Percentiles rank a stretch among this genome's conserved stretches.
Conservation (phyloP, 192 early-diverging fungal genomes). For the Coemansia erecta region DNA sequence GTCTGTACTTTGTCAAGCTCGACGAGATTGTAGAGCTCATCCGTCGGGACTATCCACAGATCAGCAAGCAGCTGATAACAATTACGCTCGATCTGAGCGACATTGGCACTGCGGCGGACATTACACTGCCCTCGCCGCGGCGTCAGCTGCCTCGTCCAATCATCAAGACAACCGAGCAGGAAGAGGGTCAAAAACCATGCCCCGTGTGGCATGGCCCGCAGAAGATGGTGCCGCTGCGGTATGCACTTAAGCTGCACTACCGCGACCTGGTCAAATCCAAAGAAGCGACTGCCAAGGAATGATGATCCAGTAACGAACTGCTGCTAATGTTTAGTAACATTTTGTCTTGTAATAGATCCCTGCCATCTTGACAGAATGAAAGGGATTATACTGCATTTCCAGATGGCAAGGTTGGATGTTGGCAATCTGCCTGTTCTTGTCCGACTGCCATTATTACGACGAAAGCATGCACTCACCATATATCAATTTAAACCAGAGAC, state of each 20-base stretch:
- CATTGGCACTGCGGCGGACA: conserved; percentile 13
- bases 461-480: too few species aligned
- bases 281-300: not conserved
- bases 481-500: too few species aligned
- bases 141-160: conserved; percentile 7
- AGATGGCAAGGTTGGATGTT: too few species aligned
- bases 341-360: too few species aligned
- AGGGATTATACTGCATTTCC: too few species aligned
- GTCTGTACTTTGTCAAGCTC: conserved; percentile 64
- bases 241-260: conserved; percentile 47
- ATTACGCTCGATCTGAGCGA: conserved; percentile 61
- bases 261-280: conserved; percentile 4
- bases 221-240: conserved; percentile 40
- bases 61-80: conserved; percentile 66
- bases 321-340: too few species aligned
- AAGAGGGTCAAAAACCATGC: not conserved
- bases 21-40: conserved; percentile 64
- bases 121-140: not conserved
- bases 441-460: too few species aligned
- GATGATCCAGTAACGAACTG: too few species aligned
- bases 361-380: too few species aligned
- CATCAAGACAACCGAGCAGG: conserved; percentile 3
- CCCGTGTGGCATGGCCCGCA: conserved; percentile 45
- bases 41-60: conserved; percentile 60
- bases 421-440: too few species aligned